A percentile compares a stretch with the other conserved stretches of the same genome.
phyloP scores from a whole-genome alignment of 108 stramenopile species.

The Cyclostephanos invisitatus region DNA sequence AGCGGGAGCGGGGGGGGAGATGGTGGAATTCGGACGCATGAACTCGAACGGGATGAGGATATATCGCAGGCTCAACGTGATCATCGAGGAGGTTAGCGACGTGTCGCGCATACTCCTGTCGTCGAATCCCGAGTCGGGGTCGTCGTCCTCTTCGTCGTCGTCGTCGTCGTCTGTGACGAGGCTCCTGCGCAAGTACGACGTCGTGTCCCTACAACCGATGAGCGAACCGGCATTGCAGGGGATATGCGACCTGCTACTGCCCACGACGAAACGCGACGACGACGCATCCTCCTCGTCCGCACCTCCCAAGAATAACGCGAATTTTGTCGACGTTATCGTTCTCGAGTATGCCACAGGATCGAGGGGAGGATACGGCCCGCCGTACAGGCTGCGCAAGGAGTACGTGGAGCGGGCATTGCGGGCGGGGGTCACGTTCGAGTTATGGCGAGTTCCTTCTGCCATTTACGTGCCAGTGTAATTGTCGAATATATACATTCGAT shows the following conservation, averaged over 20 bases:
- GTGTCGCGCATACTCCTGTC: constrained; percentile 47
- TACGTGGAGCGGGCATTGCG: constrained; percentile 53
- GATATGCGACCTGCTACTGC: constrained; percentile 55
- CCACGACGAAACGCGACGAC: background rate
- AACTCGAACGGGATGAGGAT: constrained; percentile 30
- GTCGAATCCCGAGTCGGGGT: background rate
- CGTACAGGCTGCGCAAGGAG: constrained; percentile 58
- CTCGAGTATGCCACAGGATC: constrained; percentile 64
- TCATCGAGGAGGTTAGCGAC: constrained; percentile 73
- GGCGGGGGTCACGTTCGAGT: constrained; percentile 63
- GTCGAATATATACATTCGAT: no score
- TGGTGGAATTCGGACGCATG: constrained; percentile 11
- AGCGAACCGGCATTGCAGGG: constrained; percentile 68
- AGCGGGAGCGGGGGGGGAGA: background rate
- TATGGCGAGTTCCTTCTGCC: constrained; percentile 39
- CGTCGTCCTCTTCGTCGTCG: background rate
- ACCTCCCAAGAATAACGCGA: background rate
- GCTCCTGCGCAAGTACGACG: constrained; percentile 63
- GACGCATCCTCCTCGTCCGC: background rate
- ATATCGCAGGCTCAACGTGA: constrained; percentile 61
- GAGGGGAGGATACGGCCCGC: constrained; percentile 57
- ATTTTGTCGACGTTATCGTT: constrained; percentile 55
- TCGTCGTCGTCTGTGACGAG: background rate
- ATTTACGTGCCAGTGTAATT: no score
- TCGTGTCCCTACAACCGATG: constrained; percentile 68